Evolutionary conservation across 2,329 filamentous ascomycete genomes (phyloP).

Genomic region (Ophiostoma ips): DNA sequence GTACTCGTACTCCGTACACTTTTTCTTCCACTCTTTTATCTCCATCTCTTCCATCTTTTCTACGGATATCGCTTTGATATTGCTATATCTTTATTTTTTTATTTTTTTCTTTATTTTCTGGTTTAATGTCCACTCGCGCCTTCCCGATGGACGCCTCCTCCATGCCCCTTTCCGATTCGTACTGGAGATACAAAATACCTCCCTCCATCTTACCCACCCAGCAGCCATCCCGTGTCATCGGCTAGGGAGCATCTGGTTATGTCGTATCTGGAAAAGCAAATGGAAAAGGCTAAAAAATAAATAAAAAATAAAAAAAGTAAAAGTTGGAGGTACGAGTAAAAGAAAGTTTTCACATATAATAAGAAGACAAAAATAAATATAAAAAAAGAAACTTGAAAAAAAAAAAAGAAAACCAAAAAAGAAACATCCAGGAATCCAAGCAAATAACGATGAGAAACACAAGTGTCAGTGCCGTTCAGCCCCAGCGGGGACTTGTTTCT

Average conservation of each 20-base stretch:
- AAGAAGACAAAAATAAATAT: not conserved
- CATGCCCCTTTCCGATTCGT: conserved; percentile 5
- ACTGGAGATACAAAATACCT: conserved; percentile 1
- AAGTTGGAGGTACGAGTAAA: too few species aligned
- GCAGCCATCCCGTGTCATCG: conserved; percentile 7
- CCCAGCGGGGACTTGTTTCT: conserved; percentile 6
- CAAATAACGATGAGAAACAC: not conserved
- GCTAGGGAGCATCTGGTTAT: not conserved
- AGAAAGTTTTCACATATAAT: too few species aligned
- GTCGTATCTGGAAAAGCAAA: too few species aligned
- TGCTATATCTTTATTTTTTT: not conserved
- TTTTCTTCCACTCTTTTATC: too few species aligned
- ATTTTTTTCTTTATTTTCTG: not conserved
- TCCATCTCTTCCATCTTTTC: too few species aligned
- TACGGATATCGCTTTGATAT: too few species aligned
- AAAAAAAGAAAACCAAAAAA: not conserved
- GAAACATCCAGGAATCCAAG: conserved; percentile 3
- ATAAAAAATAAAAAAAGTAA: too few species aligned
- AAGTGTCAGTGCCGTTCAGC: conserved; percentile 6
- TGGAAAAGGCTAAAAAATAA: too few species aligned
- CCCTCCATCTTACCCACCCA: conserved; percentile 9
- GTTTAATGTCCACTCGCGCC: not conserved
- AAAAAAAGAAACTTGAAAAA: not conserved
- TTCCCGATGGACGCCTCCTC: not conserved
- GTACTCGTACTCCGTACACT: too few species aligned